Evolutionary conservation across 1,139 yeast species (phyloP).

Genomic region (Debaryomycetaceae sp.): DNA sequence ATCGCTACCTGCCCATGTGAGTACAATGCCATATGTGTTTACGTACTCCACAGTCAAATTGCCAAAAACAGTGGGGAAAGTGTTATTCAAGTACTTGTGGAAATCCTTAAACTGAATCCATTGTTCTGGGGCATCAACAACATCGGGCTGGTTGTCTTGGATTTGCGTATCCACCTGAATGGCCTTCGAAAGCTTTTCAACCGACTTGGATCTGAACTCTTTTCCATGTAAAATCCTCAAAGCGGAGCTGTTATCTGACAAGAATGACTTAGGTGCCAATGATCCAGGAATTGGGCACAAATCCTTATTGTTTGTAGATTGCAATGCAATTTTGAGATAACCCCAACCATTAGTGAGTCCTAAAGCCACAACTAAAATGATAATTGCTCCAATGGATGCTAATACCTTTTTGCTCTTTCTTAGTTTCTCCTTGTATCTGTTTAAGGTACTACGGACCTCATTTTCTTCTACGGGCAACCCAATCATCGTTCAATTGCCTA

Average conservation of each 20-base stretch:
- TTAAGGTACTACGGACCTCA: neutral
- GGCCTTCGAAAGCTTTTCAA: slow-evolving; percentile 37
- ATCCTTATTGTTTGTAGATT: slow-evolving; percentile 15
- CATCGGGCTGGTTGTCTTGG: slow-evolving; percentile 42
- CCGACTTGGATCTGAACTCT: slow-evolving; percentile 32
- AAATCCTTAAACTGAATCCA: slow-evolving; percentile 50
- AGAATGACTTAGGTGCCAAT: slow-evolving; percentile 28
- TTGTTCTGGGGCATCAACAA: slow-evolving; percentile 31
- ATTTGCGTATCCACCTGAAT: slow-evolving; percentile 45
- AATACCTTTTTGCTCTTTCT: neutral
- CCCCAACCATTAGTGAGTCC: slow-evolving; percentile 21
- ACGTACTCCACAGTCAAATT: slow-evolving; percentile 51
- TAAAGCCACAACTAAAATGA: slow-evolving; percentile 15
- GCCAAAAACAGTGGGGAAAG: slow-evolving; percentile 59
- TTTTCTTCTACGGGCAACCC: slow-evolving; percentile 14
- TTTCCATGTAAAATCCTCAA: slow-evolving; percentile 29
- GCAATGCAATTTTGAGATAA: slow-evolving; percentile 19
- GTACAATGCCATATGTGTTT: slow-evolving; percentile 65
- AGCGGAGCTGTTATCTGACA: slow-evolving; percentile 34
- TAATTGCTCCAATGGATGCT: slow-evolving; percentile 3
- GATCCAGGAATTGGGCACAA: slow-evolving; percentile 31
- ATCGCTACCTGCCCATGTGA: slow-evolving; percentile 63
- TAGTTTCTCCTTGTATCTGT: neutral
- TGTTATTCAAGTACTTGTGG: slow-evolving; percentile 49
- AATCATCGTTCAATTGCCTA: slow-evolving; percentile 9